Evolutionary conservation across 2,329 filamentous ascomycete species (phyloP), one percentile per base, ranked within the genome.

Genomic region (Colletotrichum agaves): DNA sequence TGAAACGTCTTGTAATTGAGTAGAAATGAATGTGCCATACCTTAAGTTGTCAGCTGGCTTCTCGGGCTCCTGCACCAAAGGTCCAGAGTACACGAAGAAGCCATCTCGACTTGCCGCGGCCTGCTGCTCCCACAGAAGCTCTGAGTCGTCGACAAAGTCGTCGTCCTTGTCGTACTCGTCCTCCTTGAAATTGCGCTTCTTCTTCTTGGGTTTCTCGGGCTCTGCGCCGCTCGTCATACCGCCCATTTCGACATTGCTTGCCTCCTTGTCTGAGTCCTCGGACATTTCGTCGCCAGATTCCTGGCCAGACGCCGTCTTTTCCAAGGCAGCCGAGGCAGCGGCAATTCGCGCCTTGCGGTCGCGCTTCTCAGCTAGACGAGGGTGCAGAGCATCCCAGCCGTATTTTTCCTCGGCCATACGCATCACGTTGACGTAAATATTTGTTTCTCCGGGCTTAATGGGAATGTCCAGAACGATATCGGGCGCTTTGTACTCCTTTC

Each of bases 41-140:
- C 82, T 83, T 64, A 79, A 10, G 15, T 50, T 77, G 19, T 70
- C 64, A 71, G 83, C 80, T 39, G 86, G 85, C 79, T 96, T 95
- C 80, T 97, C 92, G 21, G 91, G 92, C 79, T 97, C 94, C 5
- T 92, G 92, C 21, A 98, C 88, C 52, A 99, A 83, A 8, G 95
- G 95, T 3, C 96, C 96, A 69, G 93, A 97, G 79, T 98, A 99
- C 1, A 99, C 96, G 77, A 98, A 99, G 82, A 98, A 99, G 1
- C 96, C 96, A 76, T 98, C 96, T 73, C 95, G 93, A 72, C 93
- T 95, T 52, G 96, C 94, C 4, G 95, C 94, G 6, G 95, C 95
- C 76, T 97, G 93, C 75, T 97, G 93, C 79, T 98, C 93, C 95
- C 95, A 98, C 0, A 97, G 85, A 75, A 98, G 79, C 78, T 99